Evolutionary conservation across 1,284 basidiomycete species (phyloP).

Genomic region (Jaminaea rosea): DNA sequence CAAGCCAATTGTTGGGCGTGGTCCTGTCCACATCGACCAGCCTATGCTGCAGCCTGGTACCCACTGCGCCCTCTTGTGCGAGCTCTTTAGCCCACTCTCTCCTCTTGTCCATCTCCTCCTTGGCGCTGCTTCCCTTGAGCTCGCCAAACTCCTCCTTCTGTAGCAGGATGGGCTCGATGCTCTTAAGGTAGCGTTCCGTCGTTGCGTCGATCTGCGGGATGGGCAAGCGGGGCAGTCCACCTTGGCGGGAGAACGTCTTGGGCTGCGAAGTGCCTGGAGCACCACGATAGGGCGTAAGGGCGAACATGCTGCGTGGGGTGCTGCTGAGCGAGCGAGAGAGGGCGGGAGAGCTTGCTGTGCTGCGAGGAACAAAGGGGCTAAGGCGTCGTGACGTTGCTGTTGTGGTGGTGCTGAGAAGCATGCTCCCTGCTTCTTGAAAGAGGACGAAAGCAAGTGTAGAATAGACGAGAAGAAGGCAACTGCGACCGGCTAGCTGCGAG

Average conservation of each 20-base stretch:
- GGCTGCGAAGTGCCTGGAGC: conserved; percentile 37
- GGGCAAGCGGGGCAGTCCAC: conserved; percentile 62
- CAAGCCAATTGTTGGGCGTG: conserved; percentile 86
- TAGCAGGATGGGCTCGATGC: conserved; percentile 69
- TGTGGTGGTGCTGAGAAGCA: too few species aligned
- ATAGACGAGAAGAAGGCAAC: too few species aligned
- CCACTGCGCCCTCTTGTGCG: conserved; percentile 58
- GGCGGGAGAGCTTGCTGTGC: not conserved
- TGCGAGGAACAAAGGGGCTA: too few species aligned
- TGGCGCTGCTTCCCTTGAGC: conserved; percentile 53
- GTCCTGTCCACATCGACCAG: conserved; percentile 72
- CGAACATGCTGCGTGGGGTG: conserved; percentile 42
- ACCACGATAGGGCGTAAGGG: conserved; percentile 42
- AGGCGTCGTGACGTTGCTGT: too few species aligned
- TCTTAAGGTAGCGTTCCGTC: conserved; percentile 68
- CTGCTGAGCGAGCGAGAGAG: conserved; percentile 10
- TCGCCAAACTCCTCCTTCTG: conserved; percentile 52
- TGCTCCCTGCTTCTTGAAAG: too few species aligned
- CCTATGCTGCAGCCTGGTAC: conserved; percentile 65
- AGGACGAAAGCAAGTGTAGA: too few species aligned
- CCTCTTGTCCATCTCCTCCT: conserved; percentile 58
- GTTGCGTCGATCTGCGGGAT: conserved; percentile 71
- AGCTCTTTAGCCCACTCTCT: conserved; percentile 65
- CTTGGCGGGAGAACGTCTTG: conserved; percentile 49
- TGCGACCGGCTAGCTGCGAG: too few species aligned